These are phyloP conservation scores for Solanum paucissectum DNA, from an alignment of 257 asterid species.

Conservation along the genomic window DNA sequence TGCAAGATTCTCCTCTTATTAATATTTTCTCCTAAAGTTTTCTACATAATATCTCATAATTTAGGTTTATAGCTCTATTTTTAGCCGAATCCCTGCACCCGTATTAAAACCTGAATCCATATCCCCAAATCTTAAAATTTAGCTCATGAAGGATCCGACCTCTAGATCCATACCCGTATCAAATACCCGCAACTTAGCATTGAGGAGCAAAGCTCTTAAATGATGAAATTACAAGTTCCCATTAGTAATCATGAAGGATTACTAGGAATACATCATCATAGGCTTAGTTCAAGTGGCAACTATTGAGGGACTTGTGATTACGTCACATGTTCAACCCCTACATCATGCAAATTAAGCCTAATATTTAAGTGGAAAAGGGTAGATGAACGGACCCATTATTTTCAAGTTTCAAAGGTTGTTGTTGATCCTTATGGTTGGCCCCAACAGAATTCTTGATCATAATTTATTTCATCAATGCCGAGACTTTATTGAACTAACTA, in stretches of 20 bases:
- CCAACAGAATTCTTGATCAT: background rate
- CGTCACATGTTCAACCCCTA: background rate
- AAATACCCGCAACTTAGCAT: background rate
- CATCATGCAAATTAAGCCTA: background rate
- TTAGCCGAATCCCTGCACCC: background rate
- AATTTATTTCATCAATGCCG: background rate
- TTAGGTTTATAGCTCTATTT: background rate
- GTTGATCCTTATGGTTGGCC: background rate
- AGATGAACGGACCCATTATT: background rate
- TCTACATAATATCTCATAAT: background rate
- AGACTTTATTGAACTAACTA: background rate
- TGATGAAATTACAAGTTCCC: background rate
- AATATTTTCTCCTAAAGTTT: background rate
- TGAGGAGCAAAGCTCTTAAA: background rate
- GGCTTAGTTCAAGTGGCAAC: background rate
- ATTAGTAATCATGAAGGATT: background rate
- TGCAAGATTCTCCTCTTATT: background rate
- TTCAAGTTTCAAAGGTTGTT: background rate
- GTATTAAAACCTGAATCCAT: background rate
- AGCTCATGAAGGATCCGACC: background rate
- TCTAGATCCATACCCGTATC: background rate
- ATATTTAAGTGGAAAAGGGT: background rate
- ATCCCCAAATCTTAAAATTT: background rate
- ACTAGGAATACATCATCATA: background rate
- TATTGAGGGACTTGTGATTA: background rate